Evolutionary conservation across 345 rosid genomes (phyloP), one percentile per base, ranked within the genome.

Genomic region (Eucalyptus regnans): DNA sequence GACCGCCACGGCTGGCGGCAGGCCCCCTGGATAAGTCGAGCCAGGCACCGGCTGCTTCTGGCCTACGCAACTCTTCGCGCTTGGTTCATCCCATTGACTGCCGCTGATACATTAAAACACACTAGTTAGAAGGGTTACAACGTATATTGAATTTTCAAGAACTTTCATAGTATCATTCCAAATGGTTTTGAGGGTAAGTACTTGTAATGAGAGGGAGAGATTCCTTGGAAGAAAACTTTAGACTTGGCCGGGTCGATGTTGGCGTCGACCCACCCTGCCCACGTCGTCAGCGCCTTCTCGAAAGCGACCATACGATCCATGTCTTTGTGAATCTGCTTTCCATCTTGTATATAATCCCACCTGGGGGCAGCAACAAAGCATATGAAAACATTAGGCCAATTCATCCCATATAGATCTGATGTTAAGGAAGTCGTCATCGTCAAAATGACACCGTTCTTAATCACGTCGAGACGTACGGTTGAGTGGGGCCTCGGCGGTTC

Each of bases 201-300:
- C 98, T 94, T 92, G 92, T 94, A 95, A 93, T 97, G 98, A 89
- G 96, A 89, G 3, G 98, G 99, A 31, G 99, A 97, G 86, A 97
- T 96, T 52, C 98, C 99, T 87, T 96, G 99, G 52, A 93, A 97
- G 91, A 94, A 95, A 5, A 97, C 96, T 49, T 51, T 88, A 33
- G 99, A 90, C 88, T 92, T 93, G 5, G 89, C 7, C 12, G 98
- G 95, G 91, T 95, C 93, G 46, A 95, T 88, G 60, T 92, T 95
- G 31, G 91, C 68, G 86, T 96, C 97, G 5, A 97, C 95, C 99
- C 99, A 97, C 58, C 90, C 83, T 2, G 91, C 95, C 99, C 99
- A 97, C 12, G 99, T 97, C 58, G 50, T 89, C 27, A 97, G 94
- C 31, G 96, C 99, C 33, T 52, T 93, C 88, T 93, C 90, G 87